phyloP scores from a whole-genome alignment of 1,284 basidiomycete genomes.

The Rhodotorula sp. region DNA sequence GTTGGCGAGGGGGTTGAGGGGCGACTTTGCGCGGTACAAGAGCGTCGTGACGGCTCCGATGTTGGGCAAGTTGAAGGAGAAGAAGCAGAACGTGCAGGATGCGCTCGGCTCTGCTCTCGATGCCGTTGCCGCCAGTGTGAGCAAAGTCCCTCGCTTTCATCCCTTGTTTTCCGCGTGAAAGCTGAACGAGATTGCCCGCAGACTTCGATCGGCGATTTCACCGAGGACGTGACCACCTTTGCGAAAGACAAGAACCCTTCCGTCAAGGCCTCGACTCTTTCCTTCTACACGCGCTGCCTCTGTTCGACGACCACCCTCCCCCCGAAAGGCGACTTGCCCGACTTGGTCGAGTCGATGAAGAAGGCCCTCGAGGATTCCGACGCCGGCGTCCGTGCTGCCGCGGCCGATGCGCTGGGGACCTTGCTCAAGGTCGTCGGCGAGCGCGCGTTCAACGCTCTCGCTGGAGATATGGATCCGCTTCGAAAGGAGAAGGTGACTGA shows the following conservation, averaged over 20 bases:
- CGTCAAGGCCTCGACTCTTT: constrained; percentile 89
- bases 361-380: constrained; percentile 79
- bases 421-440: constrained; percentile 98
- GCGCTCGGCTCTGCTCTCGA: constrained; percentile 83
- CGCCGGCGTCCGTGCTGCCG: constrained; percentile 86
- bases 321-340: constrained; percentile 70
- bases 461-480: constrained; percentile 84
- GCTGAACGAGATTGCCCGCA: neutral
- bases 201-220: constrained; percentile 66
- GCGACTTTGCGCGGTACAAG: constrained; percentile 70
- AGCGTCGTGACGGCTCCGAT: constrained; percentile 73
- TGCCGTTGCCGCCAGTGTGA: constrained; percentile 79
- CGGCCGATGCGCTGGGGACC: constrained; percentile 81
- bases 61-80: constrained; percentile 89
- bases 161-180: neutral
- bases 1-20: constrained; percentile 72
- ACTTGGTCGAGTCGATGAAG: constrained; percentile 74
- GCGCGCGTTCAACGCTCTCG: constrained; percentile 78
- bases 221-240: constrained; percentile 76
- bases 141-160: constrained; percentile 41
- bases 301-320: constrained; percentile 56
- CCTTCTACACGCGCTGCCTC: constrained; percentile 81
- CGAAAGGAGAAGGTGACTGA: constrained; percentile 93
- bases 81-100: constrained; percentile 87
- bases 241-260: constrained; percentile 93